Base-by-base conservation (phyloP, 768 basidiomycete species). In the Paxillus involutus region DNA sequence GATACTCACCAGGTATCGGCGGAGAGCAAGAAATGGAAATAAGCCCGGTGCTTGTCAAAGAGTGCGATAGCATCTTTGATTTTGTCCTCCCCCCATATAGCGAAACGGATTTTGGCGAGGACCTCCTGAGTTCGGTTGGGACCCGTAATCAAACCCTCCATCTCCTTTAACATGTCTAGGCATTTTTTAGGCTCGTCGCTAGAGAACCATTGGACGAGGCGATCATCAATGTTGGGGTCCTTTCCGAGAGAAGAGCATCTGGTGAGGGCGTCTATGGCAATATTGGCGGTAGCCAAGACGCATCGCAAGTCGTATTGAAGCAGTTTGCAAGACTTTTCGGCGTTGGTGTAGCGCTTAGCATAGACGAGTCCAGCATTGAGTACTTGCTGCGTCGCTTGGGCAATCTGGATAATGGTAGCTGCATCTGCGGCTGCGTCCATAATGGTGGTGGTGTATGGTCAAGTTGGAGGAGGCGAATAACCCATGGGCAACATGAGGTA, bases 1-100 rank as follows among this genome's bases (percentile, higher is more conserved):
- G 13, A 29, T 19, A 44, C 59, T 56, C 33, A 47, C 59, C 59
- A 60, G 14, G 56, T n/a, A 0, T 59, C 61, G 6, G 44, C 44
- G 8, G 56, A 29, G 36, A 62, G 52, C 21, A 62, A 46, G 21
- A 50, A 55, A 43, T 55, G 60, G 12, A 62, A 62, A 37, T 51
- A 55, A 10, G 16, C 12, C 9, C 48, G 13, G 9, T 26, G 33
- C 5, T 16, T 52, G 12, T 24, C 6, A 7, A 62, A 62, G 1
- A 42, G 43, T 17, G 26, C 47, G 21, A 58, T 47, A 0, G 56
- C 60, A 9, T 58, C 49, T 5, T 35, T 29, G 2, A 36, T 47
- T 14, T 13, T 41, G 32, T 55, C 60, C 14, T 61, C 37, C 6
- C 7, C 26, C 41, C 7, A 4, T 10, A 19, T 7, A 32, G 5